Percentiles rank a stretch among this genome's conserved stretches.
These are phyloP conservation scores for Millerozyma acaciae DNA, from an alignment of 805 yeast species.

Conservation along the genomic window DNA sequence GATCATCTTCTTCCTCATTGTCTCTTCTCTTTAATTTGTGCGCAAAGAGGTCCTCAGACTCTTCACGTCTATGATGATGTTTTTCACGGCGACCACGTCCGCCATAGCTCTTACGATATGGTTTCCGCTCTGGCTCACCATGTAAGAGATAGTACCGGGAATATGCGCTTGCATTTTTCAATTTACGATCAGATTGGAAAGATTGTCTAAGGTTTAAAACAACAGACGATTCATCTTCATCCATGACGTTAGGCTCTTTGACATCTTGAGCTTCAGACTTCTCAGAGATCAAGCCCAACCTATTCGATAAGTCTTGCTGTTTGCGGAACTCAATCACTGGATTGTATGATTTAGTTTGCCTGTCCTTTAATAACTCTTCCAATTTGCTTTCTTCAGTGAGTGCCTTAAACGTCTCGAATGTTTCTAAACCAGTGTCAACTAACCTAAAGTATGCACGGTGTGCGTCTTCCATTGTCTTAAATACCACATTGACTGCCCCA, in stretches of 20 bases:
- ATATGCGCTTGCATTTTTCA: slow-evolving; percentile 50
- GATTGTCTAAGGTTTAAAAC: slow-evolving; percentile 48
- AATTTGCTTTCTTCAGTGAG: slow-evolving; percentile 14
- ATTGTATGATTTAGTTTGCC: slow-evolving; percentile 39
- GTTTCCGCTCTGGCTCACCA: slow-evolving; percentile 62
- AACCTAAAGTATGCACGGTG: slow-evolving; percentile 20
- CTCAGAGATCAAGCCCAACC: slow-evolving; percentile 21
- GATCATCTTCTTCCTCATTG: slow-evolving; percentile 28
- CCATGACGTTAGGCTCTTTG: slow-evolving; percentile 22
- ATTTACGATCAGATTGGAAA: slow-evolving; percentile 52
- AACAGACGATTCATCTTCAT: slow-evolving; percentile 35
- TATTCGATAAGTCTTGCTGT: slow-evolving; percentile 25
- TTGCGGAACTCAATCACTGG: slow-evolving; percentile 32
- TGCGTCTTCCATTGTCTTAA: slow-evolving; percentile 42
- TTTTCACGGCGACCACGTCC: slow-evolving; percentile 8
- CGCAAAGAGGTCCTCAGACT: slow-evolving; percentile 36
- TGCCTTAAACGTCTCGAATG: slow-evolving; percentile 16
- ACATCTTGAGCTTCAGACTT: slow-evolving; percentile 8
- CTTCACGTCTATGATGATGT: slow-evolving; percentile 10
- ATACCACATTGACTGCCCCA: slow-evolving; percentile 51
- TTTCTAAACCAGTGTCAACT: background rate
- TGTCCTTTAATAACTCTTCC: slow-evolving; percentile 28
- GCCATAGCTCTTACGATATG: slow-evolving; percentile 9
- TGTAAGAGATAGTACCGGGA: slow-evolving; percentile 64
- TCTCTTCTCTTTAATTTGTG: slow-evolving; percentile 15